A percentile compares a stretch with the other conserved stretches of the same genome.
Evolutionary conservation across 1,139 yeast species (phyloP).

Genomic region (Geotrichum restrictum): DNA sequence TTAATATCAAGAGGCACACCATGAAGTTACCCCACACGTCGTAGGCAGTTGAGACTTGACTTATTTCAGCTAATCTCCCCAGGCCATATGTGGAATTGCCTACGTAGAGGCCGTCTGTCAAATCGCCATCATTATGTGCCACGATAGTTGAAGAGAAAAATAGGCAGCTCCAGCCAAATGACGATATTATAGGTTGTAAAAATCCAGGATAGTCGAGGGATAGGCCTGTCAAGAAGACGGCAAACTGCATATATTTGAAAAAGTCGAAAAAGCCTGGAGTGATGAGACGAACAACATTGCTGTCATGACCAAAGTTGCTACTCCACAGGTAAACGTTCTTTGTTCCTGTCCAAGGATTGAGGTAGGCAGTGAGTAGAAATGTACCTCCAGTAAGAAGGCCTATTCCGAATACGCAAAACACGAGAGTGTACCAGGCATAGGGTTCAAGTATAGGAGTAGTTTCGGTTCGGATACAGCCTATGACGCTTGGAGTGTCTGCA

Average conservation of each 20-base stretch:
- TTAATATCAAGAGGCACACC: constrained; percentile 34
- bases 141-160: constrained; percentile 27
- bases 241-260: constrained; percentile 54
- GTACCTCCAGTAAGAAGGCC: constrained; percentile 45
- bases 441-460: constrained; percentile 51
- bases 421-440: constrained; percentile 44
- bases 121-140: constrained; percentile 7
- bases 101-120: constrained; percentile 31
- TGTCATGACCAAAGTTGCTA: constrained; percentile 62
- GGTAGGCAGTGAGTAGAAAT: constrained; percentile 40
- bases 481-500: constrained; percentile 37
- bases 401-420: constrained; percentile 45
- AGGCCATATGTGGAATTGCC: constrained; percentile 31
- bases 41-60: constrained; percentile 29
- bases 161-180: constrained; percentile 42
- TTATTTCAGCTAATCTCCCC: constrained; percentile 30
- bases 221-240: constrained; percentile 54
- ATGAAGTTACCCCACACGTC: constrained; percentile 40
- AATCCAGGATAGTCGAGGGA: constrained; percentile 62
- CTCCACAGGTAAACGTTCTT: constrained; percentile 53
- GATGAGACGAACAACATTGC: constrained; percentile 51
- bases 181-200: constrained; percentile 51
- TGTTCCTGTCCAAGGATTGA: constrained; percentile 62
- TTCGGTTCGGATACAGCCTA: constrained; percentile 50
- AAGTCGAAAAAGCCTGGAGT: constrained; percentile 55